These are phyloP conservation scores for Triticum turgidum DNA, from an alignment of 176 grass and related monocot genomes.

Conservation along the genomic window DNA sequence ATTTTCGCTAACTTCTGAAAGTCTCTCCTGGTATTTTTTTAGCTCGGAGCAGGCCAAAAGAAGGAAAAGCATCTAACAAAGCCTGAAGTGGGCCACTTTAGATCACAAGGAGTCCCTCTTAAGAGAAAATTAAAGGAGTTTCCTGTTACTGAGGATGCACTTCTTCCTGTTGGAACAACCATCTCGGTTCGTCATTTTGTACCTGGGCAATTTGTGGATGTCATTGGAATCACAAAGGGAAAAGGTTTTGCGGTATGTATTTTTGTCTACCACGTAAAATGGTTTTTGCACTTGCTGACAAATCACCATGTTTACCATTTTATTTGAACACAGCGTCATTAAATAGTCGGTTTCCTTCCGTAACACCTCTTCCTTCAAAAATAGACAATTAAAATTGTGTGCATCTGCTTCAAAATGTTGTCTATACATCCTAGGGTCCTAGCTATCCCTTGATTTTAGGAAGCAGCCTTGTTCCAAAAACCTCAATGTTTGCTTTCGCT, in stretches of 20 bases:
- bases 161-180: conserved; percentile 86
- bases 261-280: background rate
- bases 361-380: background rate
- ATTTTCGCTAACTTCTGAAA: conserved; percentile 9
- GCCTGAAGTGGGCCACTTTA: conserved; percentile 88
- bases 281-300: conserved; percentile 2
- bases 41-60: conserved; percentile 97
- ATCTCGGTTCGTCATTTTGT: conserved; percentile 94
- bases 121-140: conserved; percentile 97
- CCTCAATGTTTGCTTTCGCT: background rate
- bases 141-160: conserved; percentile 89
- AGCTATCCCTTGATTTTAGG: background rate
- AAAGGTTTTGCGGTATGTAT: conserved; percentile 92
- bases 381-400: background rate
- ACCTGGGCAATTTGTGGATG: conserved; percentile 90
- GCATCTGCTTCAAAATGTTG: conserved; percentile 5
- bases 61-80: conserved; percentile 99
- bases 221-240: conserved; percentile 80
- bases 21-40: conserved; percentile 36
- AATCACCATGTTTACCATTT: background rate
- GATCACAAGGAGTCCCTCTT: conserved; percentile 73
- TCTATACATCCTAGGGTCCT: background rate
- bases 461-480: background rate
- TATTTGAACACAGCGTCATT: background rate
- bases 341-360: background rate